Evolutionary conservation across 192 early-diverging fungal genomes (phyloP).

Genomic region (Spizellomyces sp.): DNA sequence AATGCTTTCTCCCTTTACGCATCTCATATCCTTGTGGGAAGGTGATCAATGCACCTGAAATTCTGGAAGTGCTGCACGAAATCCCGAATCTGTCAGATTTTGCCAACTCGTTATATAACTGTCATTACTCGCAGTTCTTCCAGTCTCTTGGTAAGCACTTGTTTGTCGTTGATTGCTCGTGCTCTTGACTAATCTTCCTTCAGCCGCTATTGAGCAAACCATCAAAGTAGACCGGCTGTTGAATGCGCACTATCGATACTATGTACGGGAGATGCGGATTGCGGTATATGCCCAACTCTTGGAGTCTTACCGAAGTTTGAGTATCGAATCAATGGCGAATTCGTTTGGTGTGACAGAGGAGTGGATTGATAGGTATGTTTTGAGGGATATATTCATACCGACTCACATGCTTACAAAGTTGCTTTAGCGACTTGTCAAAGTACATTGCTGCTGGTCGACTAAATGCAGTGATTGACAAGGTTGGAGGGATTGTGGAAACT

Average conservation of each 20-base stretch:
- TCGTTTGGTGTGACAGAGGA: conserved; percentile 95
- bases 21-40: conserved; percentile 26
- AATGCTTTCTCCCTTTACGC: conserved; percentile 1
- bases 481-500: conserved; percentile 94
- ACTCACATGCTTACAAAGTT: neutral
- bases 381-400: neutral
- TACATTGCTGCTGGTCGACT: conserved; percentile 95
- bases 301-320: conserved; percentile 92
- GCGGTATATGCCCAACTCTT: conserved; percentile 93
- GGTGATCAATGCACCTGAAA: conserved; percentile 93
- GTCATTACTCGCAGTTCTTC: conserved; percentile 95
- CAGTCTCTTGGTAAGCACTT: conserved; percentile 62
- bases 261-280: conserved; percentile 98
- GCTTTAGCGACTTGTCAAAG: conserved; percentile 79
- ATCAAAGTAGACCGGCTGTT: conserved; percentile 77
- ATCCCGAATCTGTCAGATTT: conserved; percentile 85
- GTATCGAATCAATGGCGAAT: conserved; percentile 94
- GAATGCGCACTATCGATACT: conserved; percentile 87
- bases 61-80: conserved; percentile 90
- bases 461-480: conserved; percentile 99
- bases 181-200: neutral
- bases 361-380: conserved; percentile 85
- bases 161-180: neutral
- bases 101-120: conserved; percentile 85
- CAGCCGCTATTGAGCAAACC: conserved; percentile 79